phyloP scores from a whole-genome alignment of 371 early-diverging fungal genomes.

The Mucor lusitanicus region DNA sequence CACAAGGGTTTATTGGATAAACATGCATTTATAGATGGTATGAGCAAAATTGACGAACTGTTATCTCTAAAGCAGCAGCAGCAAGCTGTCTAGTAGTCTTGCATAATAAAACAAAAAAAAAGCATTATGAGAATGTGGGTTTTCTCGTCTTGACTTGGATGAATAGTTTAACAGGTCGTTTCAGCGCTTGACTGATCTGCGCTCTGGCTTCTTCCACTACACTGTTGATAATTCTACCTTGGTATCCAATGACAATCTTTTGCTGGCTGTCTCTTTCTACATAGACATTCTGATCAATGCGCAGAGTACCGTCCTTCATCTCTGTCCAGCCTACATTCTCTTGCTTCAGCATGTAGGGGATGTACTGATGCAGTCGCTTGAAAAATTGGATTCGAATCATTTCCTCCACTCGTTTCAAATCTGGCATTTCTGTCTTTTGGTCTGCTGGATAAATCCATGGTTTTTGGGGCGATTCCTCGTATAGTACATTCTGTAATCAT shows the following conservation, averaged over 20 bases:
- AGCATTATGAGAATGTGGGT: not conserved
- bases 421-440: constrained; percentile 67
- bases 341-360: constrained; percentile 70
- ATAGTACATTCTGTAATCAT: constrained; percentile 30
- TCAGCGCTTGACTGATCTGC: constrained; percentile 45
- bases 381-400: constrained; percentile 74
- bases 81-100: not conserved
- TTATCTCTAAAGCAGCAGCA: constrained; percentile 19
- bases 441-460: constrained; percentile 65
- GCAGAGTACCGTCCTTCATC: constrained; percentile 40
- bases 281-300: constrained; percentile 61
- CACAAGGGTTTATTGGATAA: constrained; percentile 43
- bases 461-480: constrained; percentile 46
- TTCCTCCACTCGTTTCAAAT: constrained; percentile 70
- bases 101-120: not conserved
- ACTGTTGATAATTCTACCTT: constrained; percentile 50
- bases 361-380: constrained; percentile 55
- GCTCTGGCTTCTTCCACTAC: constrained; percentile 49
- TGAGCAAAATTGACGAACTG: constrained; percentile 43
- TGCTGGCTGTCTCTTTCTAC: constrained; percentile 53
- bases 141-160: constrained; percentile 57
- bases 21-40: constrained; percentile 44
- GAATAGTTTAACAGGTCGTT: constrained; percentile 49
- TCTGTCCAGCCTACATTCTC: constrained; percentile 74
- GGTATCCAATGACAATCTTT: constrained; percentile 58